A percentile compares a stretch with the other conserved stretches of the same genome.
Evolutionary conservation across 2,329 filamentous ascomycete genomes (phyloP).

Genomic region (Phyllosticta paracitricarpa): DNA sequence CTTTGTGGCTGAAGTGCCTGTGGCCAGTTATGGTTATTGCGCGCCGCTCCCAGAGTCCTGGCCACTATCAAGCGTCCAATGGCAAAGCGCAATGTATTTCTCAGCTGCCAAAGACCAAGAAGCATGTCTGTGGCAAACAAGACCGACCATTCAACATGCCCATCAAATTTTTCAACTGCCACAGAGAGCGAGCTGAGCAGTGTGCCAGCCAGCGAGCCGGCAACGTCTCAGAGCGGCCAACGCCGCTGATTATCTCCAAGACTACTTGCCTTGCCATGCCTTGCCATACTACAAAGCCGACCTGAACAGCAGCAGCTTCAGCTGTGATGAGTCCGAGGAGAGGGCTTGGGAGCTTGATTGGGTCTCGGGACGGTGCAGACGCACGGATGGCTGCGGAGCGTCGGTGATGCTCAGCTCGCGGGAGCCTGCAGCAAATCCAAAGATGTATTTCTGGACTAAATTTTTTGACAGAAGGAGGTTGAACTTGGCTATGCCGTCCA

Average conservation of each 20-base stretch:
- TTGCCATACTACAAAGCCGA: not conserved
- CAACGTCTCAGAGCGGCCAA: not conserved
- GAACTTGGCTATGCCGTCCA: not conserved
- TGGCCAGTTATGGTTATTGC: not conserved
- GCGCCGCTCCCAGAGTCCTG: too few relatives aligned
- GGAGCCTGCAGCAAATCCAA: not conserved
- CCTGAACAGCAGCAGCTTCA: not conserved
- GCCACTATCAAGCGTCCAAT: too few relatives aligned
- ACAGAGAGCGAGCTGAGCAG: not conserved
- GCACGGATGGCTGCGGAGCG: not conserved
- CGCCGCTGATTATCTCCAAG: not conserved
- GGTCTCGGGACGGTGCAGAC: not conserved
- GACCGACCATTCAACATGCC: not conserved
- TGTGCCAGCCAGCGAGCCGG: not conserved
- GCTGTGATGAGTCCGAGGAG: not conserved
- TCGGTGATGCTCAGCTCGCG: not conserved
- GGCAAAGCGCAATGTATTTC: too few relatives aligned
- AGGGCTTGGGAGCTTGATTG: not conserved
- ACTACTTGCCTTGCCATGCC: not conserved
- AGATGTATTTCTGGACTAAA: not conserved
- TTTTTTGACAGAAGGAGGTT: not conserved
- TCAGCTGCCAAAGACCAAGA: not conserved
- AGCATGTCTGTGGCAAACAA: not conserved
- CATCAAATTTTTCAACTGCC: not conserved
- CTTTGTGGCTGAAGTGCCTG: not conserved